A percentile compares a stretch with the other conserved stretches of the same genome.
Evolutionary conservation across 1,139 yeast genomes (phyloP).

Genomic region (Diutina catenulata): DNA sequence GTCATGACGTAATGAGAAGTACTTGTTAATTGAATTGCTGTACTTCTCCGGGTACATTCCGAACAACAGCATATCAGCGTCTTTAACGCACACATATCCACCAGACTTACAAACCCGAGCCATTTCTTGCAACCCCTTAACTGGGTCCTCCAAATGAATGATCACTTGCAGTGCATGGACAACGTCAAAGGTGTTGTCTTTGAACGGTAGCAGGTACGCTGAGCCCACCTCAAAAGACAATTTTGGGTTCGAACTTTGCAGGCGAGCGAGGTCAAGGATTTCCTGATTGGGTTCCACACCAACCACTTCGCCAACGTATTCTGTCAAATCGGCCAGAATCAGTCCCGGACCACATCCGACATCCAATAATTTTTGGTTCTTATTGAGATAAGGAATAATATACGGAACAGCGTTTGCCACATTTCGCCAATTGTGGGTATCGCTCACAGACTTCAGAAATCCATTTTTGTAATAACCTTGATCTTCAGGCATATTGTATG

Average conservation of each 20-base stretch:
- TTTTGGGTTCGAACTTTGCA: too few relatives aligned
- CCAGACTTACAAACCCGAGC: conserved; percentile 8
- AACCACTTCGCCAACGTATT: conserved; percentile 18
- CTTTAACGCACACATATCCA: conserved; percentile 17
- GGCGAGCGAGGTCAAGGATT: conserved; percentile 19
- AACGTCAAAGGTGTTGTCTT: conserved; percentile 25
- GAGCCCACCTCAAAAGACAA: conserved; percentile 14
- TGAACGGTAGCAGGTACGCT: conserved; percentile 20
- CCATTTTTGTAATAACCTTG: conserved; percentile 18
- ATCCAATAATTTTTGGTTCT: conserved; percentile 20
- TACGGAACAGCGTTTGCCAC: conserved; percentile 20
- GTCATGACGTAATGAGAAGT: too few relatives aligned
- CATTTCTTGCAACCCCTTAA: conserved; percentile 8
- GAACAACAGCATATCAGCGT: conserved; percentile 16
- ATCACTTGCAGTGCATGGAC: conserved; percentile 29
- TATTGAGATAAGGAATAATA: conserved; percentile 17
- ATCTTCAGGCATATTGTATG: too few relatives aligned
- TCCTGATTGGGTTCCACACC: conserved; percentile 25
- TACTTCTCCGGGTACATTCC: conserved; percentile 15
- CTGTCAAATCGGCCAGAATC: conserved; percentile 24
- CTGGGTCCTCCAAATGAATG: conserved; percentile 24
- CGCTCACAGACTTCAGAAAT: conserved; percentile 13
- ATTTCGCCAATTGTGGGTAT: conserved; percentile 25
- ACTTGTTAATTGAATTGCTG: too few relatives aligned
- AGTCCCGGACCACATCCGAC: conserved; percentile 35